Percentiles rank a stretch among this genome's conserved stretches.
Conservation (phyloP, 2,329 filamentous ascomycete genomes). For the Apiospora rasikravindrae region DNA sequence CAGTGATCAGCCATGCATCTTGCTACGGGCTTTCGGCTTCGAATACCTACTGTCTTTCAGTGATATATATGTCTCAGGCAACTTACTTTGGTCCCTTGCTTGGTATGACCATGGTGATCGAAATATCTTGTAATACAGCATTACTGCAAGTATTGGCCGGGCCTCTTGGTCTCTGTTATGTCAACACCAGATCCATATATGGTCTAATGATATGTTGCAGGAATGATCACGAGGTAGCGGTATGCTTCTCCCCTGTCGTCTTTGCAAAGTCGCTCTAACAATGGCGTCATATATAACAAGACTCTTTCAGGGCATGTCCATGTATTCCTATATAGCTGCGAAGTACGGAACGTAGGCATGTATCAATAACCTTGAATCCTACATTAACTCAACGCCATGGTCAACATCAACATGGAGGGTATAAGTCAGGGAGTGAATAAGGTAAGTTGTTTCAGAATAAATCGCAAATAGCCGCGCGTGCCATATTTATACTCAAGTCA, state of each 20-base stretch:
- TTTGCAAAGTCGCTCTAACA: background rate
- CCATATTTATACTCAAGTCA: background rate
- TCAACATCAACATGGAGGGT: background rate
- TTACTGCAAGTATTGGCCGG: background rate
- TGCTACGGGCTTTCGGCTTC: background rate
- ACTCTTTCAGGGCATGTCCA: background rate
- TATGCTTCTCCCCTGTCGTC: background rate
- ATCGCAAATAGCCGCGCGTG: background rate
- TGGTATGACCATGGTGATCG: background rate
- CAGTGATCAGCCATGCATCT: background rate
- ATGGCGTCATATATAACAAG: background rate
- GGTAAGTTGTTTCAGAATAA: background rate
- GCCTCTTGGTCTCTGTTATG: background rate
- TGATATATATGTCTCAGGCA: conserved; percentile 4
- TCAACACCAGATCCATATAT: background rate
- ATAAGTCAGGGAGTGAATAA: background rate
- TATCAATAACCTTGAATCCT: background rate
- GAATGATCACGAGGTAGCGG: background rate
- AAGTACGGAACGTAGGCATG: background rate
- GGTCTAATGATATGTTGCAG: background rate
- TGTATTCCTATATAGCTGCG: background rate
- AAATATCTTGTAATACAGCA: too few relatives aligned
- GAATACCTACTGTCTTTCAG: background rate
- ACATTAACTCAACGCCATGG: background rate
- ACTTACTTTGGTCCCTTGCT: background rate